Evolutionary conservation across 2,329 filamentous ascomycete genomes (phyloP), one percentile per base, ranked within the genome.

Genomic region (Diaporthe nobilis): DNA sequence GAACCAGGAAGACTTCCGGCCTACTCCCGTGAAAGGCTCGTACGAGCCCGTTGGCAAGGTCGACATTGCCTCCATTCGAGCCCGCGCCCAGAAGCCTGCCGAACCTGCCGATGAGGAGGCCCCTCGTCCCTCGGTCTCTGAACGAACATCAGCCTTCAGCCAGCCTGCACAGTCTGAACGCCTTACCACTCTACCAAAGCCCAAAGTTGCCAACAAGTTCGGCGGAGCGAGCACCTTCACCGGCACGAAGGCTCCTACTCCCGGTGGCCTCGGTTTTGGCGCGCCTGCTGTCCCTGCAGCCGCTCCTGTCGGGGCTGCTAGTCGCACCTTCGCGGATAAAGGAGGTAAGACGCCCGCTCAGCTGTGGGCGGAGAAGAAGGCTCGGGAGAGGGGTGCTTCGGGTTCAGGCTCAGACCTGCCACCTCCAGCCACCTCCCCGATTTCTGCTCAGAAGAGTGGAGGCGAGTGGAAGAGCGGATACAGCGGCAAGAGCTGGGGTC

Each of bases 1-100:
- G 87, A 92, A 87, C 80, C 88, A 83, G 84, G 89, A 89, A 61
- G 95, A 98, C 81, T 94, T 98, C 79, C 90, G 95, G 73, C 97
- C 97, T 4, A 91, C 93, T 1, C 90, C 92, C 7, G 94, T 98
- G 28, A 98, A 98, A 85, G 97, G 97, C 57, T 91, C 96, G 34
- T 99, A 99, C 82, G 94, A 98, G 84, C 97, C 97, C 2, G 89
- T 98, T 28, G 97, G 97, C 63, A 98, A 98, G 86, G 96, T 99
- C 13, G 97, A 99, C 80, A 98, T 99, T 84, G 95, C 95, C 58
- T 96, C 96, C 31, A 98, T 99, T 81, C 92, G 95, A 78, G 93
- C 96, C 31, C 93, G 92, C 84, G 93, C 95, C 8, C 94, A 97
- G 84, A 93, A 91, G 78, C 90, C 85, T 39, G 80, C 82, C 34